A percentile compares a stretch with the other conserved stretches of the same genome.
Evolutionary conservation across 2,329 filamentous ascomycete genomes (phyloP).

Genomic region (Colletotrichum sansevieriae): DNA sequence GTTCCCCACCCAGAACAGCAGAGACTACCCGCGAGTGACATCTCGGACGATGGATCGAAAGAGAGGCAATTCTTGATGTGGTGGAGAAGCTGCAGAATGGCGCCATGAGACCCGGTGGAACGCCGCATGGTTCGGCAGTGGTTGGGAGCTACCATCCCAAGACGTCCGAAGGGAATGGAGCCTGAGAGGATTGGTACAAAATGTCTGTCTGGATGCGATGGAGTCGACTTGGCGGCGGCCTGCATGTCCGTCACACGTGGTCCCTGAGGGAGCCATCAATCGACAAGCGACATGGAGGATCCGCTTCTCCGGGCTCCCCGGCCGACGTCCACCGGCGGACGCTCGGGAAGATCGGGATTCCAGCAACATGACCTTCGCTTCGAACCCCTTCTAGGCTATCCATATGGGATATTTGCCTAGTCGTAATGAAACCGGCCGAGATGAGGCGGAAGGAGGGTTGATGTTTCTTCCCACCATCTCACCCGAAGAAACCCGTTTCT

Average conservation of each 20-base stretch:
- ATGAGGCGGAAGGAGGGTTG: not conserved
- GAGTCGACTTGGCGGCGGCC: constrained; percentile 1
- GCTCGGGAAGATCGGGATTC: constrained; percentile 20
- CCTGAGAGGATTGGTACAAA: not conserved
- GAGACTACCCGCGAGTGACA: constrained; percentile 2
- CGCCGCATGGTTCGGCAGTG: constrained; percentile 3
- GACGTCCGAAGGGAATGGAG: not conserved
- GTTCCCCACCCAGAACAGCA: constrained; percentile 1
- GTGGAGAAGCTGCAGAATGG: not conserved
- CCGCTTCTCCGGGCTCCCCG: constrained; percentile 28
- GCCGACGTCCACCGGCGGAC: constrained; percentile 15
- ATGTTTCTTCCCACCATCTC: constrained; percentile 12
- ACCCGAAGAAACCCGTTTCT: constrained; percentile 10
- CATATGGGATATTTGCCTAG: no score
- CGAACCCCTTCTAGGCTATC: not conserved
- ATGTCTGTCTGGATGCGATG: not conserved
- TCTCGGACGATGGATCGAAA: not conserved
- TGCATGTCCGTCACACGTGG: constrained; percentile 12
- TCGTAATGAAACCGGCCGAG: not conserved
- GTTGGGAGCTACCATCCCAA: not conserved
- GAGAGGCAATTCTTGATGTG: constrained; percentile 11
- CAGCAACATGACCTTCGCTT: not conserved
- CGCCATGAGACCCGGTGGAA: not conserved
- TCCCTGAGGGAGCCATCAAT: not conserved
- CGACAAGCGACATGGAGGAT: not conserved